A percentile compares a stretch with the other conserved stretches of the same genome.
phyloP scores from a whole-genome alignment of 495 filamentous ascomycete genomes.

The Aspergillus bridgeri region DNA sequence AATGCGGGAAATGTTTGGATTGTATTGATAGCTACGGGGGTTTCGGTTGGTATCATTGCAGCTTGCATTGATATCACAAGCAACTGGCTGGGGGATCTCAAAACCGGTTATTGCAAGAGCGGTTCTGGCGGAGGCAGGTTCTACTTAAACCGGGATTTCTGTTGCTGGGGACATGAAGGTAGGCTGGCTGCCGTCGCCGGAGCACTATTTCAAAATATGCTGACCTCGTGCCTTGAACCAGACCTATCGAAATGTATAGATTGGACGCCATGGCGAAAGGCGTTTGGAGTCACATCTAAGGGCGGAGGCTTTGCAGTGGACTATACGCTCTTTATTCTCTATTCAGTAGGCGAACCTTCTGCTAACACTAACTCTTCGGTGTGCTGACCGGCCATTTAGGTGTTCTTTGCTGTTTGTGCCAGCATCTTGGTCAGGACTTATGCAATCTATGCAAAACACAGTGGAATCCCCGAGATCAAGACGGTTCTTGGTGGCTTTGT shows the following conservation, averaged over 20 bases:
- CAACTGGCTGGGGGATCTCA: constrained; percentile 91
- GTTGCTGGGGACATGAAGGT: constrained; percentile 87
- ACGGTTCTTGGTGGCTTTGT: constrained; percentile 94
- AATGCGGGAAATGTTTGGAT: constrained; percentile 92
- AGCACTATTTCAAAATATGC: background rate
- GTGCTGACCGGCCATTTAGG: constrained; percentile 39
- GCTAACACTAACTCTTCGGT: constrained; percentile 12
- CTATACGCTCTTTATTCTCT: constrained; percentile 79
- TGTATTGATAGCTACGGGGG: constrained; percentile 72
- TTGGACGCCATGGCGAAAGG: constrained; percentile 82
- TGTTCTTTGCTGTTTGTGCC: constrained; percentile 76
- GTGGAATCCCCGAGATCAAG: constrained; percentile 97
- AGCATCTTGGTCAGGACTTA: constrained; percentile 78
- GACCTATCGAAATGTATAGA: constrained; percentile 71
- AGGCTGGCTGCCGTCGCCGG: constrained; percentile 10
- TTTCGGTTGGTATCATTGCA: constrained; percentile 79
- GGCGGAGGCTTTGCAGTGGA: constrained; percentile 75
- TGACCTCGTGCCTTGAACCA: constrained; percentile 19
- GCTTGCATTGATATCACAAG: constrained; percentile 89
- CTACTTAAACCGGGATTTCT: constrained; percentile 87
- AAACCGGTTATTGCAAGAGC: constrained; percentile 81
- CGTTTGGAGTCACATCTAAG: constrained; percentile 59
- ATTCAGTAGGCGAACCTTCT: constrained; percentile 59
- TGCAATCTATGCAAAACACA: constrained; percentile 87
- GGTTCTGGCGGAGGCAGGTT: constrained; percentile 75